Evolutionary conservation across 306 rosid genomes (phyloP).

Genomic region (Castanopsis chinensis): DNA sequence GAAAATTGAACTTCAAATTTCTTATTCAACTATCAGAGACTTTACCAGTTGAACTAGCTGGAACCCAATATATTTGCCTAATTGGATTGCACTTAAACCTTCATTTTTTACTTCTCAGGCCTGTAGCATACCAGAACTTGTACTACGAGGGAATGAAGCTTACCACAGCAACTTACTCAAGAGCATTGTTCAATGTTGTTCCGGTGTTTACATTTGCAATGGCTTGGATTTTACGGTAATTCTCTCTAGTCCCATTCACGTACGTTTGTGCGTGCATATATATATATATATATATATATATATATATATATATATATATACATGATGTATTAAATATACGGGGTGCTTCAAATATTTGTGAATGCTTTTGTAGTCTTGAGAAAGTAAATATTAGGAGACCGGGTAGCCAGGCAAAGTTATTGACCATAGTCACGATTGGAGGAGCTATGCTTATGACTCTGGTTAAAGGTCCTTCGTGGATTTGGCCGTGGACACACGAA

Average conservation of each 20-base stretch:
- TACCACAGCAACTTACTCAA: slow-evolving; percentile 52
- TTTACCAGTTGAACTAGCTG: too few relatives aligned
- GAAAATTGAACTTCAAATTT: too few relatives aligned
- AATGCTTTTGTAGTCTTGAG: slow-evolving; percentile 41
- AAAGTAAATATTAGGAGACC: slow-evolving; percentile 31
- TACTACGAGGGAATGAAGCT: slow-evolving; percentile 46
- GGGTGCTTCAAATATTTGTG: neutral
- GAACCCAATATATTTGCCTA: too few relatives aligned
- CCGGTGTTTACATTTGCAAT: slow-evolving; percentile 51
- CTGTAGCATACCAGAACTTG: slow-evolving; percentile 61
- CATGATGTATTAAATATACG: too few relatives aligned
- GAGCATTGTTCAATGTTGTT: slow-evolving; percentile 52
- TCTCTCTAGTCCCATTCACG: neutral
- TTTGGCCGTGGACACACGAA: slow-evolving; percentile 31
- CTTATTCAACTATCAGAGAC: too few relatives aligned
- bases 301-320: too few relatives aligned
- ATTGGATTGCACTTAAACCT: neutral
- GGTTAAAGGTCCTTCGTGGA: slow-evolving; percentile 34
- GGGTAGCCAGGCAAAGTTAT: slow-evolving; percentile 39
- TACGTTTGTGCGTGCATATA: too few relatives aligned
- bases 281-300: too few relatives aligned
- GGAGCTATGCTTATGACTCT: slow-evolving; percentile 57
- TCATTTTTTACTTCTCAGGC: slow-evolving; percentile 25
- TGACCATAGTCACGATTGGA: slow-evolving; percentile 39
- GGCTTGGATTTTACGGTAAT: slow-evolving; percentile 50